A percentile compares a stretch with the other conserved stretches of the same genome.
Evolutionary conservation across 2,329 filamentous ascomycete species (phyloP).

Genomic region (Fusarium sp.): DNA sequence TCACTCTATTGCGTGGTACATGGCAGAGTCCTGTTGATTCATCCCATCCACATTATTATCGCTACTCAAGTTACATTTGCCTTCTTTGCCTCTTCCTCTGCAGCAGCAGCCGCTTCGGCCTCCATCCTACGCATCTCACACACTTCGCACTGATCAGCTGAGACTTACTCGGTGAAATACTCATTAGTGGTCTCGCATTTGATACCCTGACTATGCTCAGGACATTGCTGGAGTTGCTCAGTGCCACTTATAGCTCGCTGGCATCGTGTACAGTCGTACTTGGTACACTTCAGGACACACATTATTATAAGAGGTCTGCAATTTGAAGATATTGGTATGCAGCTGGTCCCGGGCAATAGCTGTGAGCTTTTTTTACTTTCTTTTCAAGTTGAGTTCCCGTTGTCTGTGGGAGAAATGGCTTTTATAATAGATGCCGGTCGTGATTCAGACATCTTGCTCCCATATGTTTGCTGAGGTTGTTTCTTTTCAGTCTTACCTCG

Average conservation of each 20-base stretch:
- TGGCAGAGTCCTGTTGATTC: background rate
- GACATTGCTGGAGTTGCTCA: constrained; percentile 10
- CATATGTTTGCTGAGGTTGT: background rate
- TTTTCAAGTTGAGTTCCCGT: background rate
- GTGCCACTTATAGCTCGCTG: constrained; percentile 13
- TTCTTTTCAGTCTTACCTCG: background rate
- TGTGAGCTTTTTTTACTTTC: background rate
- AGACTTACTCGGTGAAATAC: constrained; percentile 16
- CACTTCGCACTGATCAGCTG: constrained; percentile 15
- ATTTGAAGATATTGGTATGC: background rate
- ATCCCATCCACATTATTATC: background rate
- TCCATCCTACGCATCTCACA: constrained; percentile 19
- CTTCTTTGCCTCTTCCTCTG: background rate
- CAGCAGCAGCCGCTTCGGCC: background rate
- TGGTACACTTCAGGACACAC: constrained; percentile 13
- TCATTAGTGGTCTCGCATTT: background rate
- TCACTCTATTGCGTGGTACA: background rate
- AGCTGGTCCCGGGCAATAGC: background rate
- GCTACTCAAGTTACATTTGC: background rate
- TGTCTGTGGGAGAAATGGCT: background rate
- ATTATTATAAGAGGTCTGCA: background rate
- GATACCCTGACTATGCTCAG: background rate
- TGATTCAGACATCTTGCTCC: background rate
- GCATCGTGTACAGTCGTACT: constrained; percentile 26
- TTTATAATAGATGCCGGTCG: background rate